Evolutionary conservation across 306 rosid genomes (phyloP), one percentile per base, ranked within the genome.

Genomic region (Castanopsis chinensis): DNA sequence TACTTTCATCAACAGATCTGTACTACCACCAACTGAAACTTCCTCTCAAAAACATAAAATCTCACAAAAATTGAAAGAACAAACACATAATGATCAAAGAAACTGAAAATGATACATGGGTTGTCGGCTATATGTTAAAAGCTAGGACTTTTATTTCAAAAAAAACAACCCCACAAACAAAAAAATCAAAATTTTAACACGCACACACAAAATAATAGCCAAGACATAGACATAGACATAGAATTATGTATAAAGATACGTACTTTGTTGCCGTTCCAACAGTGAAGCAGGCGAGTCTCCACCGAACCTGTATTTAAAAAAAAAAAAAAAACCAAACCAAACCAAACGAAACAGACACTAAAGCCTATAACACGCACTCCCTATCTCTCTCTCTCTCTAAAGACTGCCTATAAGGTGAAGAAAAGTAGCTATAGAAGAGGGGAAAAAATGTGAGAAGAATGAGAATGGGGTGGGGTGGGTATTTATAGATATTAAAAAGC

Each of bases 1-100:
- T 67, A 79, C 10, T 43, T 78, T 74, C 81, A 64, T 55, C n/a
- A 27, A 80, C 84, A 89, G 92, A 89, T 89, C 91, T 86, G 86
- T 65, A 81, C 81, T 25, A 45, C 51, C 56, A 18, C 67, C 27
- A 35, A 14, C 32, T 30, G 11, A 25, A 33, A 21, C 12, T 61
- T 33, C 43, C 60, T 11, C 18, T 12, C 56, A 69, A 73, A 32
- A 59, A 56, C 12, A 32, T 11, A 21, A 67, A 28, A 65, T 6
- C 11, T 25, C 35, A 12, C 4, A 61, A 27, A 61, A 23, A 61
- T 61, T 18, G 49, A 65, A 33, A 65, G 45, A 41, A 41, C 17
- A 1, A 19, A 14, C 37, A 33, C 14, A 17, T 18, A 68, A 14
- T 13, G 67, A 25, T 60, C 1, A 19, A 68, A 68, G 0, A 32